Evolutionary conservation across 805 yeast species (phyloP), one percentile per base, ranked within the genome.

Genomic region (Schwanniomyces polymorphus): DNA sequence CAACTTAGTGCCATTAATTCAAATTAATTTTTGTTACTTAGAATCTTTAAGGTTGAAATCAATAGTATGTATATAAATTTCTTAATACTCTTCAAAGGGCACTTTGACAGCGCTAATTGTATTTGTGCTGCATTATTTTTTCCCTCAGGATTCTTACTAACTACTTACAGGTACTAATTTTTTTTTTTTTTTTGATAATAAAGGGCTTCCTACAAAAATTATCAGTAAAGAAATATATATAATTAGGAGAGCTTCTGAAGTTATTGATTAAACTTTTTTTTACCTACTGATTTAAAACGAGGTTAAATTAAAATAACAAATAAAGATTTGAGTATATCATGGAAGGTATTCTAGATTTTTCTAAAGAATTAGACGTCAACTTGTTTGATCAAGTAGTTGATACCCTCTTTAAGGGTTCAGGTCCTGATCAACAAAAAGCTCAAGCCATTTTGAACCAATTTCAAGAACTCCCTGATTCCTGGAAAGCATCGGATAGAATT

Each of bases 401-500:
- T 47, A 79, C 92, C 5, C 90, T 94, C 63, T 94, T 87, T 68
- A 78, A 78, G 48, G 94, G 96, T 3, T 76, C 86, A 4, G 92
- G 61, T 6, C 71, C 95, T 18, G 76, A 72, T n/a, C 91, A 85
- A 57, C 81, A 81, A 51, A 74, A 77, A 53, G 95, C 96, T 8
- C 92, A 85, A 67, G 75, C 76, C 33, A 70, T 86, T 7, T 77
- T 88, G 58, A 85, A 87, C 18, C 81, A 83, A 68, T 91, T 94
- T 65, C 97, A 94, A 68, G 96, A 90, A 52, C 87, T 91, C 65
- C 95, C 94, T 2, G 97, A 92, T 58, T 86, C 97, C 23, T 94
- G 99, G 99, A 89, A 87, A 55, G 81, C 87, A 47, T 94, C 96
- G 28, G 98, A 92, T 60, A 83, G 86, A 65, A 91, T 94, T 50